phyloP scores from a whole-genome alignment of 1,139 yeast genomes.

The Torulaspora globosa region DNA sequence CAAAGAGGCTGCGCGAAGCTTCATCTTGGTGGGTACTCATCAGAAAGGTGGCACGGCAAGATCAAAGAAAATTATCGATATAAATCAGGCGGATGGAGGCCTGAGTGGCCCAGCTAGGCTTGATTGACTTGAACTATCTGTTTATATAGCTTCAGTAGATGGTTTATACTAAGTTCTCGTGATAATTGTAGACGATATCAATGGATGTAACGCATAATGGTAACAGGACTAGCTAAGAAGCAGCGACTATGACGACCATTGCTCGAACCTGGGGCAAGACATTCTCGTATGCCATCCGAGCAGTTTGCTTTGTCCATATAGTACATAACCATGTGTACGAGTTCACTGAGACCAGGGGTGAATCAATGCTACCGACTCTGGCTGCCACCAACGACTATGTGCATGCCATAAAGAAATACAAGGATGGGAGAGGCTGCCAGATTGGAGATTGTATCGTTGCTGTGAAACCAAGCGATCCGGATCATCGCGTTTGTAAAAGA shows the following conservation, averaged over 20 bases:
- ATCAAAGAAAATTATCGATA: conserved; percentile 6
- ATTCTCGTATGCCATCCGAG: conserved; percentile 42
- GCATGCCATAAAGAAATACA: conserved; percentile 63
- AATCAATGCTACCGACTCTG: conserved; percentile 91
- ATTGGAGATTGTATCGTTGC: conserved; percentile 91
- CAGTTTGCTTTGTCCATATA: conserved; percentile 67
- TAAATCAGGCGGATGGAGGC: not conserved
- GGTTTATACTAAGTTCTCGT: not conserved
- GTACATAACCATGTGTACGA: conserved; percentile 66
- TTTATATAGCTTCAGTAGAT: not conserved
- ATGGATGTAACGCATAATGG: not conserved
- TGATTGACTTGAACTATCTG: not conserved
- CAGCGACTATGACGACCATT: not conserved
- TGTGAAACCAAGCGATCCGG: conserved; percentile 83
- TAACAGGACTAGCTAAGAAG: not conserved
- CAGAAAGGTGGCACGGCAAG: conserved; percentile 2
- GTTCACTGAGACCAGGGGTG: conserved; percentile 82
- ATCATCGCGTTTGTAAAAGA: conserved; percentile 82
- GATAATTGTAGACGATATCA: not conserved
- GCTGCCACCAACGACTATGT: conserved; percentile 74
- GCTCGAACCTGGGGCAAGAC: conserved; percentile 29
- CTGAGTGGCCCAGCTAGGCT: conserved; percentile 6
- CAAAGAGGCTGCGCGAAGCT: conserved; percentile 12
- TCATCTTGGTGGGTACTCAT: not conserved
- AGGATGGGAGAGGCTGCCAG: conserved; percentile 45